Conservation (phyloP, 139 green algal genomes). For the Chlamydomonas schloesseri region DNA sequence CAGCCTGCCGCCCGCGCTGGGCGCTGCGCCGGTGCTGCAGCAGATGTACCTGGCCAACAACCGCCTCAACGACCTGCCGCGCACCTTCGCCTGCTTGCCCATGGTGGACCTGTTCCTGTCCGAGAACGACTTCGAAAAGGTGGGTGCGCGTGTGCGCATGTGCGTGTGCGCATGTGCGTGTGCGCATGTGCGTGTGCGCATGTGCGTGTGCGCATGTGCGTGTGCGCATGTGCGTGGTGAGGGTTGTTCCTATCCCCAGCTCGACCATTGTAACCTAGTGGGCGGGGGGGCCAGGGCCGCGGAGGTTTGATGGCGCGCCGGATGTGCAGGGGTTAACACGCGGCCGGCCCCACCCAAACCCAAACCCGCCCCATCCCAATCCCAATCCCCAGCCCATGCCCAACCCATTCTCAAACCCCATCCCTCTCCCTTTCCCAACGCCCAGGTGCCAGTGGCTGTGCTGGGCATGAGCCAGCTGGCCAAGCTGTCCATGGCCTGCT, state of each 20-base stretch:
- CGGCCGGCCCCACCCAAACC: too few species aligned
- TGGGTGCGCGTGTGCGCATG: not conserved
- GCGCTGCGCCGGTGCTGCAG: conserved; percentile 59
- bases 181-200: too few species aligned
- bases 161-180: too few species aligned
- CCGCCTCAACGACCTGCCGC: conserved; percentile 54
- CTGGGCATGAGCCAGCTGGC: conserved; percentile 53
- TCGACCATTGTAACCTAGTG: too few species aligned
- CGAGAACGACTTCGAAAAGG: conserved; percentile 61
- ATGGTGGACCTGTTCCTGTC: conserved; percentile 70
- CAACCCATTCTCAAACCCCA: too few species aligned
- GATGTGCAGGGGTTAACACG: too few species aligned
- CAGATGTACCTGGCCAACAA: conserved; percentile 58
- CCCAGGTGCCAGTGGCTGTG: conserved; percentile 36
- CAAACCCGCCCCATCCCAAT: not conserved
- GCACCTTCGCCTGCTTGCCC: conserved; percentile 52
- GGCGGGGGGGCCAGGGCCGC: too few species aligned
- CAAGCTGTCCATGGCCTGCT: conserved; percentile 70
- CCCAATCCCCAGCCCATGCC: too few species aligned
- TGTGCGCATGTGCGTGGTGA: too few species aligned
- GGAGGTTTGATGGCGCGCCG: too few species aligned
- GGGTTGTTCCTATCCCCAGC: too few species aligned
- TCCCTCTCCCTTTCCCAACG: not conserved
- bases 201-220: too few species aligned
- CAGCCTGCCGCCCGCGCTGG: conserved; percentile 48